phyloP scores from a whole-genome alignment of 441 rosid genomes.

The Adansonia rubrostipa region DNA sequence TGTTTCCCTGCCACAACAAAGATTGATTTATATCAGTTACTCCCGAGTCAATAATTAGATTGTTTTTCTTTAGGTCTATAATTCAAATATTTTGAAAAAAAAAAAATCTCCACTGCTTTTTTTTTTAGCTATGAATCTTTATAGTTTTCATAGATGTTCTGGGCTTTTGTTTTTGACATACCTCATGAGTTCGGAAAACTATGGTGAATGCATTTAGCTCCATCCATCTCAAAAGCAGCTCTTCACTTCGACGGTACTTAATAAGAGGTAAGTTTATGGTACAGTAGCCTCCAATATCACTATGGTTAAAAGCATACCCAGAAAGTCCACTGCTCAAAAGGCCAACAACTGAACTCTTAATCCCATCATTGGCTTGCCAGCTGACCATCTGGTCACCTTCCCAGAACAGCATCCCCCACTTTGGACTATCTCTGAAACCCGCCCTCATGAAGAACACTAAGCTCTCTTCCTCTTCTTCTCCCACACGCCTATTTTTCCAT shows the following conservation, averaged over 20 bases:
- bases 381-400: slow-evolving; percentile 88
- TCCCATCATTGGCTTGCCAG: slow-evolving; percentile 73
- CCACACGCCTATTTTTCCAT: slow-evolving; percentile 45
- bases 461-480: slow-evolving; percentile 43
- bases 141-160: not conserved
- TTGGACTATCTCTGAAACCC: slow-evolving; percentile 71
- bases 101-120: too few species aligned
- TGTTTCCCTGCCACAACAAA: slow-evolving; percentile 57
- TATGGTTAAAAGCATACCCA: slow-evolving; percentile 68
- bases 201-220: slow-evolving; percentile 69
- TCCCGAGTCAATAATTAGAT: too few species aligned
- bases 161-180: slow-evolving; percentile 16
- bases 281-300: slow-evolving; percentile 80
- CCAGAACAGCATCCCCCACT: slow-evolving; percentile 80
- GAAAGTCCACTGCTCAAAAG: slow-evolving; percentile 67
- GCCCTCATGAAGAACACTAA: slow-evolving; percentile 41
- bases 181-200: slow-evolving; percentile 78
- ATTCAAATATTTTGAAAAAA: too few species aligned
- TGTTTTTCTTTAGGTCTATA: too few species aligned
- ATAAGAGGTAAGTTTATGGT: slow-evolving; percentile 56
- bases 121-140: not conserved
- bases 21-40: not conserved
- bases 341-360: slow-evolving; percentile 71
- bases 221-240: slow-evolving; percentile 76
- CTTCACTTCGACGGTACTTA: slow-evolving; percentile 62